A percentile compares a stretch with the other conserved stretches of the same genome.
These are phyloP conservation scores for Candida insectorum DNA, from an alignment of 805 yeast genomes.

Conservation along the genomic window DNA sequence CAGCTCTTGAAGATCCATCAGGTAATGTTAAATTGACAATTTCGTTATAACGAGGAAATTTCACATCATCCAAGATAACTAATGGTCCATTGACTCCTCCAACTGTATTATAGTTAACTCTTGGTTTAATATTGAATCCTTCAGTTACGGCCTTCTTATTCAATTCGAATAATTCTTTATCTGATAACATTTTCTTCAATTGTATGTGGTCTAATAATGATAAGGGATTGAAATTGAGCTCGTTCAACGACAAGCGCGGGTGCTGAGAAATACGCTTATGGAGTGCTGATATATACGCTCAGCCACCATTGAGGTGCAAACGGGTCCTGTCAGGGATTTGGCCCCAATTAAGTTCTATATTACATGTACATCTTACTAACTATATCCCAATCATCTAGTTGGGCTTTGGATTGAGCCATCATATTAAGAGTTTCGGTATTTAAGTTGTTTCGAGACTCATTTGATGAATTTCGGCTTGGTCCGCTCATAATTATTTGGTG, in stretches of 20 bases:
- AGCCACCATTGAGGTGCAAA: neutral
- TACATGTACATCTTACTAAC: slow-evolving; percentile 10
- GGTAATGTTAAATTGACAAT: slow-evolving; percentile 96
- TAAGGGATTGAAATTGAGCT: slow-evolving; percentile 8
- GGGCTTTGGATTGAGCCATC: slow-evolving; percentile 17
- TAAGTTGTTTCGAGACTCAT: slow-evolving; percentile 2
- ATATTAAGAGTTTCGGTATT: slow-evolving; percentile 8
- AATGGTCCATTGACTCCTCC: slow-evolving; percentile 98
- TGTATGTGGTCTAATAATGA: slow-evolving; percentile 3
- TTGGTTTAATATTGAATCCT: slow-evolving; percentile 88
- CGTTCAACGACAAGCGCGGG: neutral
- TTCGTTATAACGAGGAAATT: slow-evolving; percentile 77
- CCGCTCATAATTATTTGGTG: slow-evolving; percentile 23
- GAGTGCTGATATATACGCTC: neutral
- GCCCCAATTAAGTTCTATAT: neutral
- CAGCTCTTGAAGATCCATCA: slow-evolving; percentile 92
- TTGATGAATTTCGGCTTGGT: slow-evolving; percentile 5
- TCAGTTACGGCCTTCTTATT: slow-evolving; percentile 90
- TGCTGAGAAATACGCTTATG: neutral
- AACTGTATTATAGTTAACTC: slow-evolving; percentile 91
- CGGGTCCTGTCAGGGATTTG: neutral
- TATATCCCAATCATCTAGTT: slow-evolving; percentile 15
- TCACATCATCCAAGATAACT: slow-evolving; percentile 59
- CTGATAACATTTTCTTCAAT: slow-evolving; percentile 30
- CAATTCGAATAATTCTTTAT: slow-evolving; percentile 56